phyloP scores from a whole-genome alignment of 176 grass and related monocot genomes.

The Phyllostachys edulis region DNA sequence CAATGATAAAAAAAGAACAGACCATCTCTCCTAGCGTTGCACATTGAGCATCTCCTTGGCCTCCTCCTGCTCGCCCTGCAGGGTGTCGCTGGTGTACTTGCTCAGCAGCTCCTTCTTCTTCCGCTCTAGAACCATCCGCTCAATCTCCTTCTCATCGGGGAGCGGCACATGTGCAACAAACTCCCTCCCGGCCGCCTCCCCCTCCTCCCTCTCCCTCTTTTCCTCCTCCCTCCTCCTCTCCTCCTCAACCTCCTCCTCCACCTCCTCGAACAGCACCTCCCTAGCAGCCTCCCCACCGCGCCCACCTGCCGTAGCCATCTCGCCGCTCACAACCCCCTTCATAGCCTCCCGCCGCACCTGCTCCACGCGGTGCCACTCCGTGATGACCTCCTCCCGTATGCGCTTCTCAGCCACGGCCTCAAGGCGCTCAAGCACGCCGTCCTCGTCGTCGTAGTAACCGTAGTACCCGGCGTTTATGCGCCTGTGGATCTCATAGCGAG shows the following conservation, averaged over 20 bases:
- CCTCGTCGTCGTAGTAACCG: constrained; percentile 88
- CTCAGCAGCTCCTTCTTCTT: constrained; percentile 94
- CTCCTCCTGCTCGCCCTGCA: constrained; percentile 75
- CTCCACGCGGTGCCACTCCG: constrained; percentile 78
- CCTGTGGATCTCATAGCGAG: constrained; percentile 92
- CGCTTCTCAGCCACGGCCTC: constrained; percentile 67
- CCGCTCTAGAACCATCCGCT: constrained; percentile 83
- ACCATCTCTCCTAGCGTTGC: constrained; percentile 49
- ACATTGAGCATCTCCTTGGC: constrained; percentile 99
- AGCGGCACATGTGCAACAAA: constrained; percentile 87
- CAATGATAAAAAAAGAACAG: constrained; percentile 28
- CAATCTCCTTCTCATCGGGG: constrained; percentile 91
- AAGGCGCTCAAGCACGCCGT: constrained; percentile 81
- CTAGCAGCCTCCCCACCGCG: constrained; percentile 34
- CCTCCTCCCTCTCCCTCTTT: constrained; percentile 57
- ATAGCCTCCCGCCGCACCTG: constrained; percentile 71
- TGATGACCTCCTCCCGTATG: constrained; percentile 52
- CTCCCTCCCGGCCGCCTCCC: constrained; percentile 58
- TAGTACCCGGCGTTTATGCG: constrained; percentile 86
- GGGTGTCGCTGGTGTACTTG: constrained; percentile 72
- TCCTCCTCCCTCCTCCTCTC: constrained; percentile 73
- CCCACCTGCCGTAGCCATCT: constrained; percentile 61
- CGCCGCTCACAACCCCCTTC: constrained; percentile 78
- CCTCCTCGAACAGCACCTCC: constrained; percentile 82
- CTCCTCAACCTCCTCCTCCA: constrained; percentile 94